Base-by-base conservation (phyloP, 2,329 filamentous ascomycete species). In the Scedosporium dehoogii region DNA sequence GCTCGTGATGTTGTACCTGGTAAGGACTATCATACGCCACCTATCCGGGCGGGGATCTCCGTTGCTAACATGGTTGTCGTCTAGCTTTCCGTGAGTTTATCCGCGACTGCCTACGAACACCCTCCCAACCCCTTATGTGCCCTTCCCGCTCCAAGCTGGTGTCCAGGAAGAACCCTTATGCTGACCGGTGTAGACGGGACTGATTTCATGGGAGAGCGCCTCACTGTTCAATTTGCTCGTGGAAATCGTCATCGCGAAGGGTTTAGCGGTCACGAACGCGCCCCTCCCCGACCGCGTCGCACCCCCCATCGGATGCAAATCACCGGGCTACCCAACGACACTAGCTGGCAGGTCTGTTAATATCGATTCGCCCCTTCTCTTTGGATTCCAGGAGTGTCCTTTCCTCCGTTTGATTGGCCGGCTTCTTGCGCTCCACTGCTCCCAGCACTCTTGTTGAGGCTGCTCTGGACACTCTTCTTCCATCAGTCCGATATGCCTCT, bases 301-400 rank as follows among this genome's bases (percentile, higher is more conserved):
- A 99, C 94, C 69, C 87, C 92, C 69, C 92, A 92, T 78, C 90
- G 94, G 76, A 97, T 99, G 94, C 89, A 93, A 77, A 96, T 99
- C 73, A 90, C 90, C 81, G 93, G 92, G 81, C 91, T 99, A 78
- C 92, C 93, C 75, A 87, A 86, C 80, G 93, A 97, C 83, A 99
- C 94, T 83, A 97, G 92, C 86, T 99, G 94, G 94, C 94, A 99
- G 94, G 94, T 99, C 89, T 94, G 94, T 90, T 81, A 75, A 74
- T 75, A 76, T 78, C 81, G 81, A 81, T 84, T 80, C 79, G 78
- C 84, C 74, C 71, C 82, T 80, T 74, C 75, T 73, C 73, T 72
- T 75, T 76, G 76, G 76, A 69, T 72, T 73, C 69, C 72, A 71
- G 76, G 75, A 76, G 68, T 61, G 51, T 29, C 42, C 14, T n/a